phyloP scores from a whole-genome alignment of 352 stramenopile genomes.

The Pythium pyrilobum region DNA sequence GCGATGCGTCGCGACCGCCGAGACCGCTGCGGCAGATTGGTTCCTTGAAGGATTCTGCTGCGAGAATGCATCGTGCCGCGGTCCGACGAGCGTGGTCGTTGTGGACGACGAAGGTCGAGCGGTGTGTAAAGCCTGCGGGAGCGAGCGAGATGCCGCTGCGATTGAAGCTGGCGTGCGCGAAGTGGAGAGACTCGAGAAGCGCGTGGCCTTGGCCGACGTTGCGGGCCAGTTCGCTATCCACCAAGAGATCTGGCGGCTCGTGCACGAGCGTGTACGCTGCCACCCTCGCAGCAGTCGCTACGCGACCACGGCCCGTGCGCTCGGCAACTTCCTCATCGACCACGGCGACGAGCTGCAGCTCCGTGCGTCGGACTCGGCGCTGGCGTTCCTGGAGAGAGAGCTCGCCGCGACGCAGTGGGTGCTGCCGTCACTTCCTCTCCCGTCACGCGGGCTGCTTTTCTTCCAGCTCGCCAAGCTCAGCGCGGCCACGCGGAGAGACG shows the following conservation, averaged over 20 bases:
- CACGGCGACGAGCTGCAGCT: not conserved
- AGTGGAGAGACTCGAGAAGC: not conserved
- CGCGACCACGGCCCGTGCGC: not conserved
- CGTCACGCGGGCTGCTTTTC: constrained; percentile 11
- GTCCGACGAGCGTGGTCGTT: not conserved
- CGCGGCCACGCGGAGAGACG: not conserved
- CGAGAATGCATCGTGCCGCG: not conserved
- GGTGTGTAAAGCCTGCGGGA: constrained; percentile 2
- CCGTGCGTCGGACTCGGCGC: not conserved
- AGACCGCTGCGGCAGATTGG: not conserved
- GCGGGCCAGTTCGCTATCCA: not conserved
- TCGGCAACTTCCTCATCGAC: constrained; percentile 25
- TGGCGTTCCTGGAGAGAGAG: constrained; percentile 10
- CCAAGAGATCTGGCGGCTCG: constrained; percentile 1
- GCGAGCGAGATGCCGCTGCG: not conserved
- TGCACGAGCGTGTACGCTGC: not conserved
- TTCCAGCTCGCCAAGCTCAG: constrained; percentile 16
- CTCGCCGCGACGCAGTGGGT: constrained; percentile 6
- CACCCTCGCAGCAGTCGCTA: constrained; percentile 11
- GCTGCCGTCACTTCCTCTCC: constrained; percentile 7
- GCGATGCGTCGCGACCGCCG: constrained; percentile 3
- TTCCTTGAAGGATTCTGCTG: constrained; percentile 16
- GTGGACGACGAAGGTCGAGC: not conserved
- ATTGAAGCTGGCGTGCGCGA: not conserved
- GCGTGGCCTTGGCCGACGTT: not conserved